Percentiles rank a stretch among this genome's conserved stretches.
Conservation (phyloP, 179 eudicot genomes). For the Patellifolia procumbens region DNA sequence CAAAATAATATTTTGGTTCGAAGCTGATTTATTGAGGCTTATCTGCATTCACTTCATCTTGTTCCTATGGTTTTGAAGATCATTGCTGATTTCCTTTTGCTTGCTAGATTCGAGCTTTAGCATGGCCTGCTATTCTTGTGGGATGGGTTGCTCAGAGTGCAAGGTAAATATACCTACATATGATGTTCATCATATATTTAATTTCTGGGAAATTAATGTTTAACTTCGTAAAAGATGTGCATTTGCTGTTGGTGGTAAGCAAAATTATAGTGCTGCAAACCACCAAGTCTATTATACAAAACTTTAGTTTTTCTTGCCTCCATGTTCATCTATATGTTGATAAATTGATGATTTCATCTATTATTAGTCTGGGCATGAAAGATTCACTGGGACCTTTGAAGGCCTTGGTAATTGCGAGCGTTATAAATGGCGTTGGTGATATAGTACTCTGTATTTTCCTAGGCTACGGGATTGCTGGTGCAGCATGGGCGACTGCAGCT, state of each 20-base stretch:
- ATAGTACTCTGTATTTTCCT: constrained; percentile 66
- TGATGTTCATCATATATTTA: not conserved
- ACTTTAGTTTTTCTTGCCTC: not conserved
- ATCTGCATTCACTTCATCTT: not conserved
- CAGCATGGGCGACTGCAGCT: constrained; percentile 97
- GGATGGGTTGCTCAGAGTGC: constrained; percentile 97
- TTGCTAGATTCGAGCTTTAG: constrained; percentile 85
- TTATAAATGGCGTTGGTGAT: constrained; percentile 78
- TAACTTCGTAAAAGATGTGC: not conserved
- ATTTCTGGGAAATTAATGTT: not conserved
- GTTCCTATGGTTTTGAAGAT: not conserved
- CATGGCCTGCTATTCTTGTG: constrained; percentile 97
- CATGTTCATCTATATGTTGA: not conserved
- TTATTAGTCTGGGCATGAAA: constrained; percentile 87
- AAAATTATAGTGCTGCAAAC: not conserved
- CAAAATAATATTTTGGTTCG: not conserved
- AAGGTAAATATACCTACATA: constrained; percentile 30
- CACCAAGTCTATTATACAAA: not conserved
- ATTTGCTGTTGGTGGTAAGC: not conserved
- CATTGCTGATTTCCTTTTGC: constrained; percentile 13
- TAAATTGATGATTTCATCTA: not conserved
- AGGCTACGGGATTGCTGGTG: constrained; percentile 93
- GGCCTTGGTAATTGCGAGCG: constrained; percentile 89
- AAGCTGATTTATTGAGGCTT: constrained; percentile 5
- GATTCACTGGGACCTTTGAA: constrained; percentile 97